Conservation (phyloP, 345 rosid species). For the Heritiera fomes region DNA sequence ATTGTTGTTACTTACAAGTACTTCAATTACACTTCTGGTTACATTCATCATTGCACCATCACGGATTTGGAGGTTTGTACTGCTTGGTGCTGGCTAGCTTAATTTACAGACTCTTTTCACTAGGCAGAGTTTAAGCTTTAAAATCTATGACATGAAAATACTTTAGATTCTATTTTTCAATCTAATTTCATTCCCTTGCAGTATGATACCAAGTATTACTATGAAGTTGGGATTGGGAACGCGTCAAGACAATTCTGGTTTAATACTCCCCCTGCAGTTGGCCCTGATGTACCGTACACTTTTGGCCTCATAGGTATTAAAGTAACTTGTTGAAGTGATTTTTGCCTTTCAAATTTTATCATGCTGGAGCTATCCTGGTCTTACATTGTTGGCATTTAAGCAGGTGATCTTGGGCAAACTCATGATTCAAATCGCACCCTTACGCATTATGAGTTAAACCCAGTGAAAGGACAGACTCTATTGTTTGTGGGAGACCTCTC, state of each 20-base stretch:
- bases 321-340: not conserved
- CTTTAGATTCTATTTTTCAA: not conserved
- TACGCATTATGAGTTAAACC: constrained; percentile 10
- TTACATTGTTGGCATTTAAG: not conserved
- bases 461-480: not conserved
- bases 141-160: not conserved
- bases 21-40: constrained; percentile 86
- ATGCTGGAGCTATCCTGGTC: not conserved
- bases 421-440: constrained; percentile 14
- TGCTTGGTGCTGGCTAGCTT: not conserved
- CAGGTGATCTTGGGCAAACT: constrained; percentile 18
- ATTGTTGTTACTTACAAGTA: constrained; percentile 48
- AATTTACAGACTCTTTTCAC: not conserved
- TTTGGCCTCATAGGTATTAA: constrained; percentile 78
- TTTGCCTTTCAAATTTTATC: not conserved
- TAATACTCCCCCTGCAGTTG: constrained; percentile 62
- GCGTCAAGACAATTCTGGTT: constrained; percentile 64
- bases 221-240: constrained; percentile 71
- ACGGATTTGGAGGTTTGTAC: constrained; percentile 57
- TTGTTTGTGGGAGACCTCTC: constrained; percentile 20
- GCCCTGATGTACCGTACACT: constrained; percentile 79
- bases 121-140: not conserved
- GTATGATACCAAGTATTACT: constrained; percentile 74
- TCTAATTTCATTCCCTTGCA: constrained; percentile 30
- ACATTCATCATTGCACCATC: constrained; percentile 76